Percentiles rank a stretch among this genome's conserved stretches.
These are phyloP conservation scores for Stachybotrys chartarum DNA, from an alignment of 2,329 filamentous ascomycete genomes.

Conservation along the genomic window DNA sequence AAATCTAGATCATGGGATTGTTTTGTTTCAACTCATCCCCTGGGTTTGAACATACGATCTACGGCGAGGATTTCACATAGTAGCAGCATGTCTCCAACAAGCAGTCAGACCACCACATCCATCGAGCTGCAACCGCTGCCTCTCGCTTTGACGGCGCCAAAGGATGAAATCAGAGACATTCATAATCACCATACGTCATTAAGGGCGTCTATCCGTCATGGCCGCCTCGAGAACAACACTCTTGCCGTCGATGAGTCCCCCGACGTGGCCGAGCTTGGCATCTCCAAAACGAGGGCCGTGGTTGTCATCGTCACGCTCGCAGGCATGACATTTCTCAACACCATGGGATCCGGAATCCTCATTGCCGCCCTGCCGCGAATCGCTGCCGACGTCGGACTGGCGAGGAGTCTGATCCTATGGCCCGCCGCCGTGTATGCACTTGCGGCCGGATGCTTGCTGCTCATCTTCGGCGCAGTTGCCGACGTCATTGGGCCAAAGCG, in stretches of 20 bases:
- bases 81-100: neutral
- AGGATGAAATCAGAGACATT: neutral
- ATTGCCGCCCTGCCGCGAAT: constrained; percentile 29
- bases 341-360: constrained; percentile 28
- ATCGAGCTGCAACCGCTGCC: neutral
- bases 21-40: no score
- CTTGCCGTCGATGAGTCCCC: neutral
- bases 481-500: constrained; percentile 20
- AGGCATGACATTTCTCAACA: constrained; percentile 26
- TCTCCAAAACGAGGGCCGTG: constrained; percentile 17
- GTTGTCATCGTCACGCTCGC: constrained; percentile 24
- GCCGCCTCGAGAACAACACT: neutral
- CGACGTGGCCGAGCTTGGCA: no score
- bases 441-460: constrained; percentile 17
- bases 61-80: no score
- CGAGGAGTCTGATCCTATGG: constrained; percentile 21
- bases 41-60: no score
- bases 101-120: neutral
- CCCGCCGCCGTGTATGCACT: constrained; percentile 21
- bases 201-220: neutral
- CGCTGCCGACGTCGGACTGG: constrained; percentile 23
- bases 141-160: neutral
- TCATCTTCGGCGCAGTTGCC: constrained; percentile 21
- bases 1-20: no score
- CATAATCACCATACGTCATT: neutral